Percentiles rank a stretch among this genome's conserved stretches.
Conservation (phyloP, 352 stramenopile genomes). For the Globisporangium nunn region DNA sequence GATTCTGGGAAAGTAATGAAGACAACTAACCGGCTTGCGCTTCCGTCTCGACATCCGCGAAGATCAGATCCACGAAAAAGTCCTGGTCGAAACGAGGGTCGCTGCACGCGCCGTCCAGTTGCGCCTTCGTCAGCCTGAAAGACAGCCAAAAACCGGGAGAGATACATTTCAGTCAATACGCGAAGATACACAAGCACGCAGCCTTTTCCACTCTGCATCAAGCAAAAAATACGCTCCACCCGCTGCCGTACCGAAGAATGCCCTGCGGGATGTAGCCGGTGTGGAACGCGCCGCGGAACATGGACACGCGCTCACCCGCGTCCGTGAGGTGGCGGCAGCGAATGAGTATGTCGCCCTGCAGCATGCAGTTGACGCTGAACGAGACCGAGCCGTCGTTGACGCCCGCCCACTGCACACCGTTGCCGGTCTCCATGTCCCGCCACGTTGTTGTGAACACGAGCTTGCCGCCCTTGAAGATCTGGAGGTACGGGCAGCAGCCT, state of each 20-base stretch:
- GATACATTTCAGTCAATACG: neutral
- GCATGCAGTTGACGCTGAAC: slow-evolving; percentile 93
- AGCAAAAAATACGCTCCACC: no score
- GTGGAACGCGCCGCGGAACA: slow-evolving; percentile 98
- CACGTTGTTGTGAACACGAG: slow-evolving; percentile 94
- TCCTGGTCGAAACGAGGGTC: slow-evolving; percentile 93
- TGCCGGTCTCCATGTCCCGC: slow-evolving; percentile 77
- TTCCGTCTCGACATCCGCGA: slow-evolving; percentile 88
- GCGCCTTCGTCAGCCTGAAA: slow-evolving; percentile 89
- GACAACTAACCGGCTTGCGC: slow-evolving; percentile 11
- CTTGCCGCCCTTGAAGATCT: slow-evolving; percentile 97
- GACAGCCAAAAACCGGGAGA: neutral
- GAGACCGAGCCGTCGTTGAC: slow-evolving; percentile 84
- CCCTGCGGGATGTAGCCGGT: slow-evolving; percentile 96
- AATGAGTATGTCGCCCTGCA: slow-evolving; percentile 97
- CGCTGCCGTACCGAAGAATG: slow-evolving; percentile 73
- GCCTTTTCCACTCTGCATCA: no score
- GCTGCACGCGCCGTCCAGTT: slow-evolving; percentile 92
- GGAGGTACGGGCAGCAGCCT: slow-evolving; percentile 96
- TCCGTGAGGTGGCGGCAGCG: slow-evolving; percentile 93
- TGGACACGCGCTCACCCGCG: slow-evolving; percentile 85
- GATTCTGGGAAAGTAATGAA: neutral
- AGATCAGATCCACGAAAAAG: slow-evolving; percentile 97
- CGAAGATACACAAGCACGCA: neutral
- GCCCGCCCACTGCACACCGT: slow-evolving; percentile 89